Evolutionary conservation across 768 basidiomycete genomes (phyloP).

Genomic region (Gyrodon lividus): DNA sequence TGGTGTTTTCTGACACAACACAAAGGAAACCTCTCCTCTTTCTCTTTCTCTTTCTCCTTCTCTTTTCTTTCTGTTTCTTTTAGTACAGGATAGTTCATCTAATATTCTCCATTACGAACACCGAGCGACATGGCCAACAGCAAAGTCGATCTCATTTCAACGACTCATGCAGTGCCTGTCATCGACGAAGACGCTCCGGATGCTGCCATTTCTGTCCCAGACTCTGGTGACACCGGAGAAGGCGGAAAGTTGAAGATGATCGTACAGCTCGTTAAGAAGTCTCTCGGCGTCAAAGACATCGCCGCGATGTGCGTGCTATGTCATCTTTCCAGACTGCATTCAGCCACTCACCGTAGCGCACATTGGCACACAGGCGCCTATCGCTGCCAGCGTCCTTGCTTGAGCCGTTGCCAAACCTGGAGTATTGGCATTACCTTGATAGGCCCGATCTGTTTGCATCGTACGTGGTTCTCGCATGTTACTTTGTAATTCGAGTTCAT

Average conservation of each 20-base stretch:
- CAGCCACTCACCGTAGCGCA: conserved; percentile 13
- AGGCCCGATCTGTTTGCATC: conserved; percentile 88
- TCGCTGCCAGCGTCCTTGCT: conserved; percentile 91
- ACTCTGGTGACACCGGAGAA: conserved; percentile 71
- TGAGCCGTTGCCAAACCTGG: conserved; percentile 93
- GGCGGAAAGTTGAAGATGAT: conserved; percentile 95
- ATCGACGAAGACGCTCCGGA: conserved; percentile 52
- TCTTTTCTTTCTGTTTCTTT: neutral
- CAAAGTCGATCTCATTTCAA: conserved; percentile 10
- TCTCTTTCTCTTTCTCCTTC: conserved; percentile 9
- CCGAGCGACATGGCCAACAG: conserved; percentile 19
- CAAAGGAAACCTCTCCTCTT: conserved; percentile 3
- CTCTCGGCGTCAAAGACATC: conserved; percentile 91
- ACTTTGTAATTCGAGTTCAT: conserved; percentile 1
- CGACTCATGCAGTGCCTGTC: conserved; percentile 4
- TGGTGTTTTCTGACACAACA: no score
- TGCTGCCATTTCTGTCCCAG: conserved; percentile 66
- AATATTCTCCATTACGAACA: neutral
- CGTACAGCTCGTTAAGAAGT: conserved; percentile 86
- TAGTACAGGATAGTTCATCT: neutral
- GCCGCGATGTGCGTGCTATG: conserved; percentile 73
- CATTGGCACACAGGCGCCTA: conserved; percentile 60
- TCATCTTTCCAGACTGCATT: conserved; percentile 2
- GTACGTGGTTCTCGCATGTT: conserved; percentile 49
- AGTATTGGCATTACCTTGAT: conserved; percentile 95